Evolutionary conservation across 202 grass and related monocot species (phyloP).

Genomic region (Schoenoplectus triqueter): DNA sequence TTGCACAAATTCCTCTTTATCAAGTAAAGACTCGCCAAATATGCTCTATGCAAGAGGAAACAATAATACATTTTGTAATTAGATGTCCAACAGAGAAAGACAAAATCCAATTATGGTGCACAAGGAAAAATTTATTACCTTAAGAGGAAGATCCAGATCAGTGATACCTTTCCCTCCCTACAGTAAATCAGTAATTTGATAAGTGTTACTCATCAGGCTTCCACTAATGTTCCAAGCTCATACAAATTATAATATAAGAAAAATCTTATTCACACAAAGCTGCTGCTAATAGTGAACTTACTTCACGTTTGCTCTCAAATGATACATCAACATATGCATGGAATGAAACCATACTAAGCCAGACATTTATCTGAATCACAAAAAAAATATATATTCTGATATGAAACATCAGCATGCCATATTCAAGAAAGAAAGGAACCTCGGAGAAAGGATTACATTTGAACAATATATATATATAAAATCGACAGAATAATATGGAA

Average conservation of each 20-base stretch:
- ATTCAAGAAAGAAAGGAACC: background rate
- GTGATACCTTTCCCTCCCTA: constrained; percentile 95
- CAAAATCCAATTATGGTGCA: background rate
- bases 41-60: constrained; percentile 62
- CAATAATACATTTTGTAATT: constrained; percentile 18
- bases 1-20: constrained; percentile 81
- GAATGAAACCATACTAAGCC: constrained; percentile 83
- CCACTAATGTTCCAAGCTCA: constrained; percentile 2
- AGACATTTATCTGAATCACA: constrained; percentile 85
- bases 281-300: constrained; percentile 51
- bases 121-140: constrained; percentile 52
- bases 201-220: constrained; percentile 21
- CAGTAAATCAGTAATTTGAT: constrained; percentile 43
- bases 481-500: constrained; percentile 32
- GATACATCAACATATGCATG: constrained; percentile 83
- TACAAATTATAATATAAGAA: background rate
- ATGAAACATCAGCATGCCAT: background rate
- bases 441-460: background rate
- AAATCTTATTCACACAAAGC: background rate
- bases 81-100: background rate
- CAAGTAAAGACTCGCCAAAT: constrained; percentile 81
- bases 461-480: constrained; percentile 1
- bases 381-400: constrained; percentile 14
- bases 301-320: constrained; percentile 67
- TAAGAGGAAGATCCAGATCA: constrained; percentile 67